These are phyloP conservation scores for Aureobasidium sp. DNA, from an alignment of 2,329 filamentous ascomycete species.

Conservation along the genomic window DNA sequence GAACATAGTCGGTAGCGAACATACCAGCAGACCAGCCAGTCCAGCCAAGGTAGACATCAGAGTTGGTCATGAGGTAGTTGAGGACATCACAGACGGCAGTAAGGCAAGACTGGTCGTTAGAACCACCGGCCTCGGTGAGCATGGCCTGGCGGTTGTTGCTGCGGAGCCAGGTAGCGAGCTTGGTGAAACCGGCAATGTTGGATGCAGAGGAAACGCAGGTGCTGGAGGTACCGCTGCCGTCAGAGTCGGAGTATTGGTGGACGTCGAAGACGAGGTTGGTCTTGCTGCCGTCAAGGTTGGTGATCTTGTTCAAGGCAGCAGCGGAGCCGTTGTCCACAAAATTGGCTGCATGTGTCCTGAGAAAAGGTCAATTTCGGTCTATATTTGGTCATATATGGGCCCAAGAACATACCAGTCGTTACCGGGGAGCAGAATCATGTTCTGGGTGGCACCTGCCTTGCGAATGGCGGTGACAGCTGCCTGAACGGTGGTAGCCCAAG, in stretches of 20 bases:
- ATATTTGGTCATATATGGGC: neutral
- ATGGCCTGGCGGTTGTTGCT: constrained; percentile 33
- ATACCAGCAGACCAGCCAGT: constrained; percentile 28
- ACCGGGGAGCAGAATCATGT: constrained; percentile 59
- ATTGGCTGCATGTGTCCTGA: neutral
- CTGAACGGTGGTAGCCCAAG: constrained; percentile 56
- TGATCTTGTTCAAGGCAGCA: constrained; percentile 22
- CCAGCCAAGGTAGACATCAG: constrained; percentile 29
- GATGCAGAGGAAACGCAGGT: constrained; percentile 30
- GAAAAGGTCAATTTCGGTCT: neutral
- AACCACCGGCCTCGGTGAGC: constrained; percentile 36
- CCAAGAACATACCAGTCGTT: constrained; percentile 34
- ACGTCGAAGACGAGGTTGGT: constrained; percentile 34
- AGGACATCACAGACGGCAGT: constrained; percentile 29
- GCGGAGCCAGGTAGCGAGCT: constrained; percentile 32
- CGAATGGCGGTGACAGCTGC: constrained; percentile 59
- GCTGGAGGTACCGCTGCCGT: constrained; percentile 32
- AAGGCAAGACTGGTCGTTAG: constrained; percentile 29
- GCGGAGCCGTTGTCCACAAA: constrained; percentile 23
- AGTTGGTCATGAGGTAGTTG: constrained; percentile 26
- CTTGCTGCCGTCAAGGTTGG: constrained; percentile 26
- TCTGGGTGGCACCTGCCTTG: constrained; percentile 52
- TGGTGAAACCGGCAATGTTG: constrained; percentile 25
- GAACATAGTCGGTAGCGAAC: constrained; percentile 25
- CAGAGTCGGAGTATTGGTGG: constrained; percentile 36